Percentiles rank a stretch among this genome's conserved stretches.
phyloP scores from a whole-genome alignment of 352 stramenopile genomes.

The Phytophthora litchii region DNA sequence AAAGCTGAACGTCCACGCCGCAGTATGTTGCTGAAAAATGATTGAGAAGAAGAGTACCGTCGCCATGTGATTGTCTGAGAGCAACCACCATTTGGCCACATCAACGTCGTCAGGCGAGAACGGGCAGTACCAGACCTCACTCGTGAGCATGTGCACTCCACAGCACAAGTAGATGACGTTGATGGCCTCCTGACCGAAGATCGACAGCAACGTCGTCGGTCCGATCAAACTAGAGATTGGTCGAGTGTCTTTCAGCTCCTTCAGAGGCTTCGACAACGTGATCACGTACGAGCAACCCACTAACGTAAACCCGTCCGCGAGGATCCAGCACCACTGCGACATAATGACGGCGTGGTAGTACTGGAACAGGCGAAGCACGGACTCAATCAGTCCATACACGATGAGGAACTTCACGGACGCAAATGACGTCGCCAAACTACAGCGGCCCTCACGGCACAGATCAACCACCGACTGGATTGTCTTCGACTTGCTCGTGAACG shows the following conservation, averaged over 20 bases:
- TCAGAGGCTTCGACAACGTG: slow-evolving; percentile 62
- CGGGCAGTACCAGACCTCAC: slow-evolving; percentile 49
- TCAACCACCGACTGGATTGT: slow-evolving; percentile 61
- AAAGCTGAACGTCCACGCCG: slow-evolving; percentile 47
- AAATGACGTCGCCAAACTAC: slow-evolving; percentile 86
- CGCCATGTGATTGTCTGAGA: slow-evolving; percentile 49
- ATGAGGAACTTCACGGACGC: slow-evolving; percentile 89
- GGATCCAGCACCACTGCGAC: slow-evolving; percentile 77
- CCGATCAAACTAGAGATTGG: slow-evolving; percentile 72
- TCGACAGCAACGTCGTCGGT: slow-evolving; percentile 48
- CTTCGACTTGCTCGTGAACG: slow-evolving; percentile 81
- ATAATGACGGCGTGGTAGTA: slow-evolving; percentile 80
- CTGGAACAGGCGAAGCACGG: slow-evolving; percentile 63
- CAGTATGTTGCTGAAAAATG: slow-evolving; percentile 40
- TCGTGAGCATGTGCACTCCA: slow-evolving; percentile 34
- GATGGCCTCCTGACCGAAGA: slow-evolving; percentile 56
- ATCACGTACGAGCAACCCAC: slow-evolving; percentile 78
- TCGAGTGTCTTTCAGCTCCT: slow-evolving; percentile 25
- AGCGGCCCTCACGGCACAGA: slow-evolving; percentile 87
- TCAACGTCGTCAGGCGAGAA: slow-evolving; percentile 47
- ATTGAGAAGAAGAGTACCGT: slow-evolving; percentile 40
- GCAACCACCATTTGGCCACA: slow-evolving; percentile 50
- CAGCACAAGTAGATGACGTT: slow-evolving; percentile 56
- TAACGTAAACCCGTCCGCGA: slow-evolving; percentile 66
- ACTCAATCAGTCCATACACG: slow-evolving; percentile 86